phyloP scores from a whole-genome alignment of 2,329 filamentous ascomycete genomes.

The Sporothrix globosa region DNA sequence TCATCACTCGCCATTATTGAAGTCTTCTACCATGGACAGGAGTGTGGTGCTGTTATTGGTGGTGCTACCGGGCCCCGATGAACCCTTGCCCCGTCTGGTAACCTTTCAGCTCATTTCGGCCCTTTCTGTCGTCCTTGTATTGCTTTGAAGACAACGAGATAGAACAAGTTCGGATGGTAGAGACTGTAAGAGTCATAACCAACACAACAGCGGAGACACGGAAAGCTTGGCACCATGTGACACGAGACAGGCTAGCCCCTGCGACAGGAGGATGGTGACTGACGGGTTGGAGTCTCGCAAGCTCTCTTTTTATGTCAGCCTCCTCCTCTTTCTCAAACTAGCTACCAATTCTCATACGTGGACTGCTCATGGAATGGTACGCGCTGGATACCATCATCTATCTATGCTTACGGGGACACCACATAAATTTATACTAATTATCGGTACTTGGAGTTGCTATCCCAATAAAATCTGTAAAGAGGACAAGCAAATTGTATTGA shows the following conservation, averaged over 20 bases:
- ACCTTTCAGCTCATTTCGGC: background rate
- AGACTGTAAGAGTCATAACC: background rate
- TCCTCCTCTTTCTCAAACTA: background rate
- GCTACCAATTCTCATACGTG: background rate
- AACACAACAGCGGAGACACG: background rate
- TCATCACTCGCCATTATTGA: no score
- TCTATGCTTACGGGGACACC: background rate
- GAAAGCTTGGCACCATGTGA: background rate
- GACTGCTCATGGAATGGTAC: no score
- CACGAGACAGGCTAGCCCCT: background rate
- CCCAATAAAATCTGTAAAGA: background rate
- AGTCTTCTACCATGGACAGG: no score
- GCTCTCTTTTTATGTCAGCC: background rate
- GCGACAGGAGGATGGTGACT: background rate
- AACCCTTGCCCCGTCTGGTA: background rate
- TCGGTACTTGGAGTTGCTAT: background rate
- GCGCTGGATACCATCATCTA: background rate
- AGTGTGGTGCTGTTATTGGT: background rate
- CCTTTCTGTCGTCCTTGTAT: constrained; percentile 3
- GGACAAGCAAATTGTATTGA: background rate
- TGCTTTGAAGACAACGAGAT: background rate
- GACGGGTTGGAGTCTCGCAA: background rate
- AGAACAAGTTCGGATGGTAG: background rate
- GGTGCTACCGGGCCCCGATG: no score
- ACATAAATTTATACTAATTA: background rate